Evolutionary conservation across 371 early-diverging fungal species (phyloP).

Genomic region (Mortierella sp.): DNA sequence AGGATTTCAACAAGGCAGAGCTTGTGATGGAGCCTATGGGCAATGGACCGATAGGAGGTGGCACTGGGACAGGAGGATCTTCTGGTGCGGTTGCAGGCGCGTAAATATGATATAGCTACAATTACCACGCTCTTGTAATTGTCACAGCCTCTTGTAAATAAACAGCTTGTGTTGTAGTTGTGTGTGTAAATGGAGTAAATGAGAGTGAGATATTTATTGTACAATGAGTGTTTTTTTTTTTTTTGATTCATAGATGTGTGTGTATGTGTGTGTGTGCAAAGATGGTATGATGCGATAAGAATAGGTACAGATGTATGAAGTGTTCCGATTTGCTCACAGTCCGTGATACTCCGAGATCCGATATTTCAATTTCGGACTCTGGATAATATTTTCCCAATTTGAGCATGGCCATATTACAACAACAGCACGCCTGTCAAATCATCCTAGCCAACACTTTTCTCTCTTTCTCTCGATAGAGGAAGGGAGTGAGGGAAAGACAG

Average conservation of each 20-base stretch:
- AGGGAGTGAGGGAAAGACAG: not conserved
- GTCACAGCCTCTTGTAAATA: slow-evolving; percentile 21
- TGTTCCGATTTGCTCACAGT: slow-evolving; percentile 10
- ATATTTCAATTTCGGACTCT: not conserved
- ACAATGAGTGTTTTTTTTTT: slow-evolving; percentile 18
- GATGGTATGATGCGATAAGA: not conserved
- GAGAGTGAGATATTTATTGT: slow-evolving; percentile 23
- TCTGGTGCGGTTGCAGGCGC: slow-evolving; percentile 45
- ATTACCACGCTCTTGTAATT: not conserved
- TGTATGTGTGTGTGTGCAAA: too few relatives aligned
- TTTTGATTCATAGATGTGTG: not conserved
- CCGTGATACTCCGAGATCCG: slow-evolving; percentile 39
- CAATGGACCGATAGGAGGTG: slow-evolving; percentile 24
- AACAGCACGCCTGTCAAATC: not conserved
- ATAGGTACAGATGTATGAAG: not conserved
- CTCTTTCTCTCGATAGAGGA: not conserved
- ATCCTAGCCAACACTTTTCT: not conserved
- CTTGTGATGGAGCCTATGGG: slow-evolving; percentile 61
- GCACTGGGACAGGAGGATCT: slow-evolving; percentile 22
- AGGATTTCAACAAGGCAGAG: slow-evolving; percentile 85
- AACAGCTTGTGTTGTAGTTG: not conserved
- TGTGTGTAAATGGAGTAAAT: not conserved
- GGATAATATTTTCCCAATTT: not conserved
- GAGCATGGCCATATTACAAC: too few relatives aligned
- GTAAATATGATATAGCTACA: slow-evolving; percentile 2